Conservation (phyloP, 169 alveolate genomes). For the Eimeria necatrix region DNA sequence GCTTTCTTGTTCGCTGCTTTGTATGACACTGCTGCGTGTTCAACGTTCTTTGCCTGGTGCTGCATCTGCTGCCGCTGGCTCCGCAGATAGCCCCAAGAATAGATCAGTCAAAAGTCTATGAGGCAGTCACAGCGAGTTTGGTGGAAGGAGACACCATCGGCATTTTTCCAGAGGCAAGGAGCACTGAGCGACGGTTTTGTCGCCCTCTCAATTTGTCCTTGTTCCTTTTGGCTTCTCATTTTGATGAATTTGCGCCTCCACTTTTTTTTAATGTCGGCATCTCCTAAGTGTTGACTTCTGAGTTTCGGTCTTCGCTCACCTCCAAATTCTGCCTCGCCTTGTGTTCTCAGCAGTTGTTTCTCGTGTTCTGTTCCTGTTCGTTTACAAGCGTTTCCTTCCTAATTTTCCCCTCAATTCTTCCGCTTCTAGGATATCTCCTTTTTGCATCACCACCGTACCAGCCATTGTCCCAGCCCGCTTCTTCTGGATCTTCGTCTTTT, state of each 20-base stretch:
- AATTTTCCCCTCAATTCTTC: background rate
- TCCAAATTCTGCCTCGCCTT: too few relatives aligned
- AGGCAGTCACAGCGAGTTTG: constrained; percentile 82
- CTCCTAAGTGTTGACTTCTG: too few relatives aligned
- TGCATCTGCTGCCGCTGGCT: background rate
- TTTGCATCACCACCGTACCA: too few relatives aligned
- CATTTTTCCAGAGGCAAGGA: constrained; percentile 68
- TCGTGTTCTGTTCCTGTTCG: background rate
- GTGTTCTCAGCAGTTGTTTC: background rate
- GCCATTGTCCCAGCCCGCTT: too few relatives aligned
- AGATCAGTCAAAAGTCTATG: constrained; percentile 91
- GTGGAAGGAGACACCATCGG: constrained; percentile 67
- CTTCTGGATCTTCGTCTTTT: background rate
- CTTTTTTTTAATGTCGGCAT: too few relatives aligned
- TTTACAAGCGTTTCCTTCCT: background rate
- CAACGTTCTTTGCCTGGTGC: background rate
- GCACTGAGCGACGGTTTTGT: background rate
- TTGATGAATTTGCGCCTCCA: background rate
- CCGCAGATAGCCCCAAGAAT: constrained; percentile 87
- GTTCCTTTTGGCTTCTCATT: background rate
- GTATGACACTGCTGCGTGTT: background rate
- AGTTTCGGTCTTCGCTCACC: background rate
- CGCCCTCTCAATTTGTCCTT: background rate
- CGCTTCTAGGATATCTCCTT: too few relatives aligned
- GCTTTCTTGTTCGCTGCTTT: too few relatives aligned